Base-by-base conservation (phyloP, 305 asterid genomes). In the Fraxinus velutina region DNA sequence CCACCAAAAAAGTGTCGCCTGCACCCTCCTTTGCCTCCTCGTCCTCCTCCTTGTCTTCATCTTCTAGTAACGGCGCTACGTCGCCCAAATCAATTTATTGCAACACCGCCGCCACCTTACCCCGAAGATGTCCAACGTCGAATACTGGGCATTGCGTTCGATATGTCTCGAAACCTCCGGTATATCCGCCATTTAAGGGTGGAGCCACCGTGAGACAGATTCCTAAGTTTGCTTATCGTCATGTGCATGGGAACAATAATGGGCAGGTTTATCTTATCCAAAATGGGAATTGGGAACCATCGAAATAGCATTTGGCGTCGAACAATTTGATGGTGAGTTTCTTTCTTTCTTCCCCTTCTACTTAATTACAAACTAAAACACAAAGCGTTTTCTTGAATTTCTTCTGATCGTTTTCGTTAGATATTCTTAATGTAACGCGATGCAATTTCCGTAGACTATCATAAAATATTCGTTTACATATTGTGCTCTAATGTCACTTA, bases 11-110 rank as follows among this genome's bases (percentile, higher is more conserved):
- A 73, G 81, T 78, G 32, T 85, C 90, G 0, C 92, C 92, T 36
- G 85, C 97, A 52, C 73, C 90, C 34, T 86, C 94, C 39, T 27
- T 87, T 7, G 71, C 89, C 66, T 83, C 92, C 21, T 81, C 80
- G n/a, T 84, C 86, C 6, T 82, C 87, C 0, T 70, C 86, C 50
- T 70, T 8, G 15, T 39, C 81, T 5, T 75, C 86, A 1, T 34
- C 85, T 29, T 86, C 84, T 83, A 80, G 84, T 44, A 81, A 78
- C 19, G 80, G 80, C 15, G 77, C 75, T 37, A 84, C 83, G 22
- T 84, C 91, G 36, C 94, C 93, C 0, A 88, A 78, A 80, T 84
- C 89, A 22, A 44, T 79, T n/a, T 75, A 37, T 32, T 34, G 81
- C 33, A 32, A 85, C 60, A 27, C 36, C 30, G 75, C 79, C 47